phyloP scores from a whole-genome alignment of 2,329 filamentous ascomycete genomes.

The Aspergillus caelatus region DNA sequence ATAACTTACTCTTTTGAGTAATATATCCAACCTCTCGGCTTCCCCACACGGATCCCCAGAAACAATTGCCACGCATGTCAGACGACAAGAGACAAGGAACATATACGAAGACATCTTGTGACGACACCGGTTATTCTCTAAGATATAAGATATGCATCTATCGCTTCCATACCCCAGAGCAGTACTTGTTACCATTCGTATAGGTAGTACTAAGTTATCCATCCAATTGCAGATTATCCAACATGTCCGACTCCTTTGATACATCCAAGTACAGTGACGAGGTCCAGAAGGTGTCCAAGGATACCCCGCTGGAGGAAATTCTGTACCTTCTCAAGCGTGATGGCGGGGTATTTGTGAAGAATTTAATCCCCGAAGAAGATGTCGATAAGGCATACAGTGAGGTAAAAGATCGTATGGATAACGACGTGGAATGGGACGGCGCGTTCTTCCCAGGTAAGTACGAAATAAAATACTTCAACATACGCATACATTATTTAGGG shows the following conservation, averaged over 20 bases:
- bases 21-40: neutral
- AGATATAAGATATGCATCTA: neutral
- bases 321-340: slow-evolving; percentile 10
- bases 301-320: slow-evolving; percentile 6
- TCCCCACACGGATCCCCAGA: neutral
- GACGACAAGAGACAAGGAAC: too few species aligned
- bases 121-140: too few species aligned
- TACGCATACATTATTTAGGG: neutral
- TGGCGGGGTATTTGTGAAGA: slow-evolving; percentile 10
- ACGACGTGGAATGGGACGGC: neutral
- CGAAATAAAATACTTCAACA: neutral
- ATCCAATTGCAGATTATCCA: neutral
- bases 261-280: neutral
- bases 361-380: neutral
- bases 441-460: neutral
- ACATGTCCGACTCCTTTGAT: neutral
- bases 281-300: slow-evolving; percentile 8
- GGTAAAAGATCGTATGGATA: neutral
- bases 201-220: neutral
- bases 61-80: too few species aligned
- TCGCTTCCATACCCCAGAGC: neutral
- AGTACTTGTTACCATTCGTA: neutral
- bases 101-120: too few species aligned
- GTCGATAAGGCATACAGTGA: slow-evolving; percentile 8
- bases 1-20: neutral